Percentiles rank a stretch among this genome's conserved stretches.
phyloP scores from a whole-genome alignment of 148 eudicot species.

The Vaccinium myrtillus region DNA sequence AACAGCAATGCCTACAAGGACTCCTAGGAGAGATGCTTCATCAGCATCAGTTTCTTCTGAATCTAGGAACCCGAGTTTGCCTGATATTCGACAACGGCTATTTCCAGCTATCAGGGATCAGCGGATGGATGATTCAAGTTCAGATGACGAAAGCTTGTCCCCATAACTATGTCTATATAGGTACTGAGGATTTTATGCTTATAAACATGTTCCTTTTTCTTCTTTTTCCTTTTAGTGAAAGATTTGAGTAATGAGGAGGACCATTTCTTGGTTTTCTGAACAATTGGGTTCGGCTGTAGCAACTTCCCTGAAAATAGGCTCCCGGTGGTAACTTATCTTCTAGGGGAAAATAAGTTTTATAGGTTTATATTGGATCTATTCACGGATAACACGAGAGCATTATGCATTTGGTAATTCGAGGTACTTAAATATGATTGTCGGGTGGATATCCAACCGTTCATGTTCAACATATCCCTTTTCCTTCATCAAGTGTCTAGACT shows the following conservation, averaged over 20 bases:
- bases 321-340: no score
- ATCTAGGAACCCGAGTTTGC: slow-evolving; percentile 24
- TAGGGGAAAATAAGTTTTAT: no score
- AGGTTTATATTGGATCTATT: background rate
- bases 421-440: background rate
- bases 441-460: background rate
- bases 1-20: slow-evolving; percentile 20
- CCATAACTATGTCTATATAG: slow-evolving; percentile 10
- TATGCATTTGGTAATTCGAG: background rate
- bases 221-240: background rate
- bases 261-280: background rate
- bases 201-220: background rate
- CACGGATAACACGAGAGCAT: background rate
- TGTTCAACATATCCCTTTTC: background rate
- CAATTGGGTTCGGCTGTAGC: background rate
- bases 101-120: slow-evolving; percentile 52
- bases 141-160: slow-evolving; percentile 35
- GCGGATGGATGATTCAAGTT: slow-evolving; percentile 42
- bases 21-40: slow-evolving; percentile 24
- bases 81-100: slow-evolving; percentile 37
- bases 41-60: slow-evolving; percentile 28
- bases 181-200: background rate
- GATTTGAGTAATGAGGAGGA: background rate
- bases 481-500: background rate
- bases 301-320: background rate